Conservation (phyloP, 2,329 filamentous ascomycete species). For the Chaetoscypha palmicola region DNA sequence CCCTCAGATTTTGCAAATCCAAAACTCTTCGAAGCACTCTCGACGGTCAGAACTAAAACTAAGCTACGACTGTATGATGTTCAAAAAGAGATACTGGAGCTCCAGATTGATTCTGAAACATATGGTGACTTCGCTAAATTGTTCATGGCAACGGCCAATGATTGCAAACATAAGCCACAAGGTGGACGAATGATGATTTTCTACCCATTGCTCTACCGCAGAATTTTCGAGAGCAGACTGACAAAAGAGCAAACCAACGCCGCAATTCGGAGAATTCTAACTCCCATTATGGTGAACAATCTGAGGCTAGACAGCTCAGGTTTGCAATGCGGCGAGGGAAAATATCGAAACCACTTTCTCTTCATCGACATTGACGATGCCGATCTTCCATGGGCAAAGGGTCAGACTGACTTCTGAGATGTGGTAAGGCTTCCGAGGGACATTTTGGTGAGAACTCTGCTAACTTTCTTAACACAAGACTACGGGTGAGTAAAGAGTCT, state of each 20-base stretch:
- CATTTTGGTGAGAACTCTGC: too few relatives aligned
- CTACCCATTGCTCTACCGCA: conserved; percentile 1
- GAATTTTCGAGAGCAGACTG: neutral
- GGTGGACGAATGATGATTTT: neutral
- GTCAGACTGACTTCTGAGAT: conserved; percentile 6
- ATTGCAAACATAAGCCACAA: too few relatives aligned
- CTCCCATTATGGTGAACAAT: conserved; percentile 2
- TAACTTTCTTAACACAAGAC: too few relatives aligned
- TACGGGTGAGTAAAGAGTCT: too few relatives aligned
- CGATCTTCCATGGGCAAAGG: conserved; percentile 5
- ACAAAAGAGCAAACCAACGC: neutral
- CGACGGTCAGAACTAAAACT: neutral
- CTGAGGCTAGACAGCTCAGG: conserved; percentile 3
- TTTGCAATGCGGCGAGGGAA: neutral
- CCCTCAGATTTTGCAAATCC: neutral
- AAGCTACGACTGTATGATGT: neutral
- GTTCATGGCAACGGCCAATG: neutral
- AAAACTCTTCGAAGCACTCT: neutral
- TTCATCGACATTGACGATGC: neutral
- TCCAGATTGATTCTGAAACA: neutral
- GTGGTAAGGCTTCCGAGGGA: too few relatives aligned
- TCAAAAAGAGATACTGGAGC: neutral
- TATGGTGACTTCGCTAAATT: neutral
- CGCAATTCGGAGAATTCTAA: neutral
- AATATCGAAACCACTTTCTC: conserved; percentile 2